A percentile compares a stretch with the other conserved stretches of the same genome.
Conservation (phyloP, 2,329 filamentous ascomycete species). For the Epicoccum nigrum region DNA sequence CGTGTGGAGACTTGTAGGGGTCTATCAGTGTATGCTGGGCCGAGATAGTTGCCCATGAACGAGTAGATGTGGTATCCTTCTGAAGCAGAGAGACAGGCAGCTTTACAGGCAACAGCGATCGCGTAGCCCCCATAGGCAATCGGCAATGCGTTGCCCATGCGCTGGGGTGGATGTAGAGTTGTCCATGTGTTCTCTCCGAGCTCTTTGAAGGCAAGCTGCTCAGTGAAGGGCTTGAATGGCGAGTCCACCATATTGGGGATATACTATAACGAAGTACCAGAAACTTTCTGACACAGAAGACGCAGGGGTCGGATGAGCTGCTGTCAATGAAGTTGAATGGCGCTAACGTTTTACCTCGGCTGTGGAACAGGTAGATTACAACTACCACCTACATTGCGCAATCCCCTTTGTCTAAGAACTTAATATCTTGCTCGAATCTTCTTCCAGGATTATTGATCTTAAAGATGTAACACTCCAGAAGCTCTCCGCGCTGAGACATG, state of each 20-base stretch:
- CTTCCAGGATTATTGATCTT: too few species aligned
- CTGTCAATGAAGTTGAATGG: background rate
- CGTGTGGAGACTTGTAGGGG: slow-evolving; percentile 49
- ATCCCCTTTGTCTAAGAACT: too few species aligned
- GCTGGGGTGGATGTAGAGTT: slow-evolving; percentile 41
- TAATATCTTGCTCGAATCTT: too few species aligned
- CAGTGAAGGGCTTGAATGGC: slow-evolving; percentile 15
- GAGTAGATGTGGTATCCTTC: slow-evolving; percentile 54
- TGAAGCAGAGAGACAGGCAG: slow-evolving; percentile 50
- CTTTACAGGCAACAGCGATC: slow-evolving; percentile 50
- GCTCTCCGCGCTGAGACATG: too few species aligned
- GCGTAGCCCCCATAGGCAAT: slow-evolving; percentile 58
- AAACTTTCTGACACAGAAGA: background rate
- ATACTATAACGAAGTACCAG: background rate
- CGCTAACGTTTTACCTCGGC: slow-evolving; percentile 13
- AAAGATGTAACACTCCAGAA: too few species aligned
- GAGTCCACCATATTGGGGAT: slow-evolving; percentile 2
- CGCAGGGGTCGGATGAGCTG: background rate
- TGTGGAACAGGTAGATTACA: background rate
- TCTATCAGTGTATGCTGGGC: slow-evolving; percentile 52
- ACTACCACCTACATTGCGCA: too few species aligned
- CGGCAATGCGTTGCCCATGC: slow-evolving; percentile 43
- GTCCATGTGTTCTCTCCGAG: slow-evolving; percentile 21
- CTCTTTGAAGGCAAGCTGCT: slow-evolving; percentile 23
- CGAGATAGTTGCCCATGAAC: slow-evolving; percentile 54